These are phyloP conservation scores for Acer negundo DNA, from an alignment of 345 rosid genomes.

Conservation along the genomic window DNA sequence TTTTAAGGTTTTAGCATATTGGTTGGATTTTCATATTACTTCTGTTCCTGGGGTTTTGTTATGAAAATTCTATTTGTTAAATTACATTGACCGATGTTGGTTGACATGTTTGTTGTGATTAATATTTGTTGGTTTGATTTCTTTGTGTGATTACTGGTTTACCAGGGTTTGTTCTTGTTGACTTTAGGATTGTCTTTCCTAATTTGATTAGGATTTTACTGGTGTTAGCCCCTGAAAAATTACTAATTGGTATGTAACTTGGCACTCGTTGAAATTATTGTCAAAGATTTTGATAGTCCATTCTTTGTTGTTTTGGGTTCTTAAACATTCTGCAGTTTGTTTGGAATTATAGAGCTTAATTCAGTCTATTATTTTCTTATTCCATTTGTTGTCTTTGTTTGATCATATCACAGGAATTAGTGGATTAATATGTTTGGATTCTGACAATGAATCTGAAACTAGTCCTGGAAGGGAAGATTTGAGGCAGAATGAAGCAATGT, in stretches of 20 bases:
- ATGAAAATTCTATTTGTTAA: background rate
- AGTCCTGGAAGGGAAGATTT: conserved; percentile 31
- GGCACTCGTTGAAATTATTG: background rate
- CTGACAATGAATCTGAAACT: conserved; percentile 56
- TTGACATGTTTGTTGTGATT: background rate
- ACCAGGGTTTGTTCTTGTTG: no score
- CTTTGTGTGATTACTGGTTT: background rate
- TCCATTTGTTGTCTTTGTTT: background rate
- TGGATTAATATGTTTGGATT: conserved; percentile 63
- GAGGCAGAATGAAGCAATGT: conserved; percentile 30
- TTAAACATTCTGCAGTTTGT: background rate
- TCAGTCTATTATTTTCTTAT: background rate
- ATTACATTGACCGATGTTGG: background rate
- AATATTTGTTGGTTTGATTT: background rate
- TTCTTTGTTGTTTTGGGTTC: background rate
- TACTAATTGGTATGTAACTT: background rate
- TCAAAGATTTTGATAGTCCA: background rate
- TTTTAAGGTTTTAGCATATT: background rate
- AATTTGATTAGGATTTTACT: background rate
- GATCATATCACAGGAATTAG: conserved; percentile 37
- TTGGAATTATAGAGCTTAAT: background rate
- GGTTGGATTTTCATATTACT: background rate
- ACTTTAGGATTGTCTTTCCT: background rate
- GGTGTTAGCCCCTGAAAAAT: background rate
- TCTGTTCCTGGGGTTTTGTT: background rate